Base-by-base conservation (phyloP, 2,329 filamentous ascomycete species). In the Fusarium siculi region DNA sequence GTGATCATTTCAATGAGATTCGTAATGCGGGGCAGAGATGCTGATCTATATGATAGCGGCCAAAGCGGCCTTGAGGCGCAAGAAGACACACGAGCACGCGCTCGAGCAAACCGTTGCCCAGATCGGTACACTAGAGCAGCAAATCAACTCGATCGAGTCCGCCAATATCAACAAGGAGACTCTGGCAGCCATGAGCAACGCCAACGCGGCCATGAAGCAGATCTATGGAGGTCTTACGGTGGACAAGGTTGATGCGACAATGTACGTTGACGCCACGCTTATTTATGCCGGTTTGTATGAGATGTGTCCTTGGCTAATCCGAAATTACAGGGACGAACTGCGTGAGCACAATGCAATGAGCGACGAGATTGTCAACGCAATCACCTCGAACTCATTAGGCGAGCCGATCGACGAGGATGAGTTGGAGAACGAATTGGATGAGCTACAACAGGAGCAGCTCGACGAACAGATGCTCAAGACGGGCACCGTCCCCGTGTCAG, bases 111-210 rank as follows among this genome's bases (percentile, higher is more conserved):
- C 96, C 4, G 89, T 90, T 67, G 90, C 93, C 37, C 96, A 98
- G 84, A 97, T 98, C 80, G 90, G 91, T 78, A 97, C 96, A 28
- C 88, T 99, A 49, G 96, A 99, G 83, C 93, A 95, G 80, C 95
- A 99, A 82, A 97, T 98, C 80, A 96, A 96, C 82, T 92, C 93
- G 68, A 98, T 99, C 86, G 96, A 99, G 84, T 94, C 95, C 53
- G 96, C 96, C 70, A 99, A 98, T 82, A 98, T 99, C 87, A 99
- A 99, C 87, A 92, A 96, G 84, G 95, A 98, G 87, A 99, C 96
- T 18, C 87, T 98, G 74, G 90, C 92, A 76, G 96, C 95, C 12
- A 98, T 99, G 95, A 92, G 97, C 89, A 92, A 92, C 80, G 96
- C 96, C 16, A 91, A 93, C 74, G 86, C 91, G 69, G 96, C 96